Evolutionary conservation across 2,329 filamentous ascomycete species (phyloP), one percentile per base, ranked within the genome.

Genomic region (Colletotrichum liriopes): DNA sequence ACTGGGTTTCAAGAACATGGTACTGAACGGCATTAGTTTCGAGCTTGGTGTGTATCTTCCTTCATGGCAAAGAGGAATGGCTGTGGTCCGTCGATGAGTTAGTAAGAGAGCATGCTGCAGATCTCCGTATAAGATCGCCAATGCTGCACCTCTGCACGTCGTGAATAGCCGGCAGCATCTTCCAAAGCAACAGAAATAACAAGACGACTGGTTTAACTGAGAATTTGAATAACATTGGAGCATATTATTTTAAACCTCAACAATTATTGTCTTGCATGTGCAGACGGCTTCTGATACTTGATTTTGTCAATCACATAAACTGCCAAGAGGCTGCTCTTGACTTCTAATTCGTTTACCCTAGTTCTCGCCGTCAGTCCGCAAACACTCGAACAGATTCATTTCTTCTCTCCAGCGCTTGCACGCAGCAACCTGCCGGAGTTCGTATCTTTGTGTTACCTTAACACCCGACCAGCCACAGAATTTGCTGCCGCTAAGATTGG

Each of bases 41-140:
- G 52, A 63, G 59, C 35, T 52, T 58, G 26, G 14, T 14, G 49
- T 62, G 51, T 20, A n/a, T 32, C 29, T 43, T 65, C 37, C 49
- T 54, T 49, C 18, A 23, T 5, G n/a, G 20, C 41, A 35, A 54
- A 29, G 41, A 29, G 26, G 47, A 4, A 32, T 18, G 51, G 35
- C 26, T 39, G 39, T n/a, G 5, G n/a, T 35, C n/a, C 29, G 43
- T 60, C 16, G 29, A 16, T 18, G 45, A 62, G 45, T 20, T 32
- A 39, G 12, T 49, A 43, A 29, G 56, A 52, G 1, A 52, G 39
- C 32, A 58, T 3, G 49, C 29, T 41, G 39, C 20, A n/a, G 16
- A 20, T 35, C 6, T 23, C 37, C 37, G 37, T 72, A 72, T 72
- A 72, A 72, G 58, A 61, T 37, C 39, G 29, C 26, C 35, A 61